A percentile compares a stretch with the other conserved stretches of the same genome.
phyloP scores from a whole-genome alignment of 1,284 basidiomycete genomes.

The Mycosarcoma maydis region DNA sequence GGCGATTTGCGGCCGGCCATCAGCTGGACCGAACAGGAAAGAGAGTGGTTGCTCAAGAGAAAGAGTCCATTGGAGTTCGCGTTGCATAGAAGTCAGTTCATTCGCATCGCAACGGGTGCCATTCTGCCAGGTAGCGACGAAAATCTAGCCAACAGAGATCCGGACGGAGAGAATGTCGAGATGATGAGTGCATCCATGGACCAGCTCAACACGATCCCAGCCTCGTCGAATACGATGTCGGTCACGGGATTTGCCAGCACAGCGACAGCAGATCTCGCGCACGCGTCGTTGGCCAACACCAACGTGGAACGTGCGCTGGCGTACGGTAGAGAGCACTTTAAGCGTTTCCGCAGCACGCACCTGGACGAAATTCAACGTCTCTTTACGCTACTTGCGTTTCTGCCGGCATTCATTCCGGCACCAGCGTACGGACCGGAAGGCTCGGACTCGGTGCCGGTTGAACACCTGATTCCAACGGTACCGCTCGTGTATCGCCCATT shows the following conservation, averaged over 20 bases:
- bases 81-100: constrained; percentile 56
- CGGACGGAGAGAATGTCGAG: constrained; percentile 52
- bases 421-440: constrained; percentile 30
- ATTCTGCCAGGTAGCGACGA: constrained; percentile 13
- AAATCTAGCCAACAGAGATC: constrained; percentile 18
- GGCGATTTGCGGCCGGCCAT: constrained; percentile 56
- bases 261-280: not conserved
- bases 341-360: constrained; percentile 76
- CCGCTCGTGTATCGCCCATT: constrained; percentile 51
- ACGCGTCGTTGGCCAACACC: constrained; percentile 14
- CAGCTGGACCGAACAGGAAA: constrained; percentile 46
- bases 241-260: not conserved
- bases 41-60: constrained; percentile 34
- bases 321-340: constrained; percentile 79
- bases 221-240: not conserved
- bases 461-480: constrained; percentile 37
- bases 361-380: constrained; percentile 78
- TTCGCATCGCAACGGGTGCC: constrained; percentile 50
- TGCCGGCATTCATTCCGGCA: constrained; percentile 69
- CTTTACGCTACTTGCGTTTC: constrained; percentile 78
- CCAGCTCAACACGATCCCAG: constrained; percentile 8
- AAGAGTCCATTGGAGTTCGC: constrained; percentile 56
- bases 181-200: constrained; percentile 37
- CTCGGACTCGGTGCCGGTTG: constrained; percentile 28
- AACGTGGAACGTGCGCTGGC: constrained; percentile 71